Evolutionary conservation across 192 early-diverging fungal genomes (phyloP), one percentile per base, ranked within the genome.

Genomic region (Backusella tarrabulga): DNA sequence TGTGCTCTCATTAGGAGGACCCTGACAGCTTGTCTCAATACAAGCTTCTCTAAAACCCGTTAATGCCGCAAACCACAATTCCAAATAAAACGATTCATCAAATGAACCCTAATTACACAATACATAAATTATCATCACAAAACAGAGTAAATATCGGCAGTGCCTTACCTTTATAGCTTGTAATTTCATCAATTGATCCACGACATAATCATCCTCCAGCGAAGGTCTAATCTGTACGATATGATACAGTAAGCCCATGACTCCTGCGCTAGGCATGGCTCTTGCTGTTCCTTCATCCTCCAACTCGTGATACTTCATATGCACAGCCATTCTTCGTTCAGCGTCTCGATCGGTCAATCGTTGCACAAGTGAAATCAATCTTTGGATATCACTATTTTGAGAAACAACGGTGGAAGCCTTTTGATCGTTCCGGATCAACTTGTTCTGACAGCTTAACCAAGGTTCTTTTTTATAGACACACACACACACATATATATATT

Each of bases 221-320:
- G 69, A 63, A 32, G 83, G 83, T 44, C 83, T 68, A 69, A 84
- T 77, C 35, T 80, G 83, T 9, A 80, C 74, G 34, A 84, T 68
- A 72, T 84, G 79, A 78, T 84, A 84, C 3, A 80, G 23, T n/a
- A 84, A 35, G 15, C 73, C 79, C 76, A 84, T 80, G 15, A 84
- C 66, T 15, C 79, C 83, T 21, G 83, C 83, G 73, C 83, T 84
- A 21, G 83, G 83, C 79, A 84, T 81, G 21, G 79, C 83, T 52
- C 83, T 77, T 23, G 83, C 83, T 6, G 83, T 84, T 34, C 83
- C 83, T 75, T 84, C 83, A 71, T 84, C 83, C 46, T 84, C 83
- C 40, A 84, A 73, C 35, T 84, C 79, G 34, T 80, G 83, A 34
- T 84, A 84, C 29, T 80, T 79, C 79, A 84, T 80, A 54, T 84